Evolutionary conservation across 352 stramenopile genomes (phyloP), one percentile per base, ranked within the genome.

Genomic region (Halophytophthora batemanensis): DNA sequence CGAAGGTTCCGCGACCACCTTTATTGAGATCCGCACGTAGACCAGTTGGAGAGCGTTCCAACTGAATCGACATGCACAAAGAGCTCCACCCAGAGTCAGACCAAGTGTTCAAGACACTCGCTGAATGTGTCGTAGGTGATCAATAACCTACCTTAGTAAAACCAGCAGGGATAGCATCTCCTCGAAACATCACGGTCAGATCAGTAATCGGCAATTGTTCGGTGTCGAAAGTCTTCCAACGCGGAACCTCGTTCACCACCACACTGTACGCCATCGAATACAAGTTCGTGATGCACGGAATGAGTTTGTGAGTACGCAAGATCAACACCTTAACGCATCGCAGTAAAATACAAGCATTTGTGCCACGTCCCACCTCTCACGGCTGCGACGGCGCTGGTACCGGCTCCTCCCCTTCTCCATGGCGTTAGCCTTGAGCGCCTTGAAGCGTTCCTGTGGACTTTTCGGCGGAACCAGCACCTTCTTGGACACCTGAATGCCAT

Each of bases 21-120:
- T 87, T 90, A 63, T 87, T 93, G 6, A 95, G 51, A 58, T 95
- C 84, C 3, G 84, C 82, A 15, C 82, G 77, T 18, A 87, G 69
- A 0, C 84, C 84, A 47, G 63, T 87, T 18, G 79, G 72, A 15
- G 84, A 89, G 42, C 78, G 71, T 39, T 91, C 82, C 47, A 94
- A 66, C 83, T 94, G 29, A 6, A 22, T 22, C 36, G 3, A 44
- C 31, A 37, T 37, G 19, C 2, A 43, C 12, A 34, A 19, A 22
- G 14, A 13, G 2, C 3, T 41, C 22, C 48, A 55, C 8, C 28
- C 8, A 25, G 19, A 37, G 18, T 8, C 15, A 22, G 4, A 11
- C 23, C 1, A n/a, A n/a, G n/a, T n/a, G n/a, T n/a, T n/a, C n/a
- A n/a, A n/a, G n/a, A n/a, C n/a, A n/a, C n/a, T n/a, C n/a, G n/a